Percentiles rank a stretch among this genome's conserved stretches.
These are phyloP conservation scores for Glarea lozoyensis DNA, from an alignment of 495 filamentous ascomycete species.

Conservation along the genomic window DNA sequence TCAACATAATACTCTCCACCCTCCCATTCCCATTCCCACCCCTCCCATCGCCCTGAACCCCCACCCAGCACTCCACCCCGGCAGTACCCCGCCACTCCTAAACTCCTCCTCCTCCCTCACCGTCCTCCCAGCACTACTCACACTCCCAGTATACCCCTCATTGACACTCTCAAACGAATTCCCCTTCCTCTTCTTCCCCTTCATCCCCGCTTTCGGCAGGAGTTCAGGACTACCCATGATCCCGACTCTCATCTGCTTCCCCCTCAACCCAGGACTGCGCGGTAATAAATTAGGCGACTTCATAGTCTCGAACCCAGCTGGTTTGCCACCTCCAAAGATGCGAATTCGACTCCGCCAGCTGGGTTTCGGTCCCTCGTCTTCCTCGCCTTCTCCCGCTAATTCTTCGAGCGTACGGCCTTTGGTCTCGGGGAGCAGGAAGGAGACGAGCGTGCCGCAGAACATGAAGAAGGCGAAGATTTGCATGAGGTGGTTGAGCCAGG, in stretches of 20 bases:
- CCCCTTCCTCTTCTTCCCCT: constrained; percentile 1
- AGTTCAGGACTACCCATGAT: constrained; percentile 20
- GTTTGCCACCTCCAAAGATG: constrained; percentile 13
- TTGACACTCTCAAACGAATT: constrained; percentile 1
- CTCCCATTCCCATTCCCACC: background rate
- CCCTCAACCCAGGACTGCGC: constrained; percentile 10
- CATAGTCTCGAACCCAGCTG: constrained; percentile 9
- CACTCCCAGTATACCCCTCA: background rate
- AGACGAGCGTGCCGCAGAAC: constrained; percentile 20
- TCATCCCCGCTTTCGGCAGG: constrained; percentile 10
- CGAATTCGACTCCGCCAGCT: constrained; percentile 9
- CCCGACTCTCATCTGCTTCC: constrained; percentile 14
- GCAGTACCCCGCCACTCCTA: constrained; percentile 1
- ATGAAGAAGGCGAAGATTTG: constrained; percentile 20
- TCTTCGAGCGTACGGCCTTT: constrained; percentile 47
- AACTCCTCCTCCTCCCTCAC: constrained; percentile 14
- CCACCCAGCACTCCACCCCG: constrained; percentile 17
- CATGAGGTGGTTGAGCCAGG: constrained; percentile 22
- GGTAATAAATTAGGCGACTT: constrained; percentile 8
- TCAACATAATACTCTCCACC: constrained; percentile 17
- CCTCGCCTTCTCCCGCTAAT: constrained; percentile 36
- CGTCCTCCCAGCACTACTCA: background rate
- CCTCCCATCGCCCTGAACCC: constrained; percentile 6
- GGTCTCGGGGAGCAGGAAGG: constrained; percentile 59
- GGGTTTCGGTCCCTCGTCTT: background rate